Base-by-base conservation (phyloP, 2,329 filamentous ascomycete genomes). In the Apiospora rasikravindrae region DNA sequence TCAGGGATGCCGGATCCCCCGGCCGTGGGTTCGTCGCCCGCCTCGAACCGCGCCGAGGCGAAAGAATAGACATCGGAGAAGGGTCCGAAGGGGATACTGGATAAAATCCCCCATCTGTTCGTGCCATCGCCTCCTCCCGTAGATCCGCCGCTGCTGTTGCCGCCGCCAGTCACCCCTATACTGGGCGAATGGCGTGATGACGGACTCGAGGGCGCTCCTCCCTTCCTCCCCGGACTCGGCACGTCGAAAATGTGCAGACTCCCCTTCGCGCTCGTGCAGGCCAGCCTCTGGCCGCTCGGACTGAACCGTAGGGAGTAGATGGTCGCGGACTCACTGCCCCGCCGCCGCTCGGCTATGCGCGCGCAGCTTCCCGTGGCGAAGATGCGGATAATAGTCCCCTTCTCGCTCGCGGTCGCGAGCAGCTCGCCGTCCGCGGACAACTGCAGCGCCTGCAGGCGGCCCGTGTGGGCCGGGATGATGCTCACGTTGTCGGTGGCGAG, bases 201-300 rank as follows among this genome's bases (percentile, higher is more conserved):
- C 64, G 45, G 68, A 19, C 44, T 68, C 26, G 66, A 33, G 19
- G 66, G 66, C n/a, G 37, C 68, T 16, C 42, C 67, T 26, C 45
- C 49, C n/a, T 16, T 37, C 22, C 44, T 68, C 8, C 67, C 78
- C 85, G 11, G 86, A 73, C 89, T 88, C 4, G 92, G 92, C 0
- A 98, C 87, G 78, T 98, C 95, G 80, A 98, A 99, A 49, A 99
- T 89, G 82, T 99, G 96, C 14, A 99, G 87, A 0, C 95, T 99
- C 7, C 94, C 95, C 83, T 98, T 99, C 86, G 99, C 96, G 1
- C 95, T 98, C 0, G 96, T 98, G 74, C 95, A 96, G 37, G 96
- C 96, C 14, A 98, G 88, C 79, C 95, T 88, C 61, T 88, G 89
- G 69, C 93, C 93, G 0, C 91, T 91, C 0, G 95, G 95, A 26